Percentiles rank a stretch among this genome's conserved stretches.
These are phyloP conservation scores for Phaseolus coccineus DNA, from an alignment of 331 rosid species.

Conservation along the genomic window DNA sequence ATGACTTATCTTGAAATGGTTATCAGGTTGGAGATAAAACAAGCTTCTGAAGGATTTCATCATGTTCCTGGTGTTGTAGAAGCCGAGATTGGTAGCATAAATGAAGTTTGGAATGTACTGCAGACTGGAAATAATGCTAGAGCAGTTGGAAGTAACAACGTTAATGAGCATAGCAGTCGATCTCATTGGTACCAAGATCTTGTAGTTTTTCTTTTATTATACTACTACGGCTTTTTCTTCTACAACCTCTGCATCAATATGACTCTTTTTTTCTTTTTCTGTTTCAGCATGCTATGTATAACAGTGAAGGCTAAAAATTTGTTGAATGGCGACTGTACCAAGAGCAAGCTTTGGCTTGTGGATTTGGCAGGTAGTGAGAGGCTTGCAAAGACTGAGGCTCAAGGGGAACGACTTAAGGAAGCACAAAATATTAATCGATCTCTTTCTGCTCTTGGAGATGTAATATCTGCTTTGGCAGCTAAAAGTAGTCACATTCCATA, in stretches of 20 bases:
- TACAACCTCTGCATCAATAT: neutral
- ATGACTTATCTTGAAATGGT: constrained; percentile 36
- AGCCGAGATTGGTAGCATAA: constrained; percentile 70
- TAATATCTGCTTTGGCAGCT: constrained; percentile 82
- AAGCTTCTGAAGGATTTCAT: constrained; percentile 75
- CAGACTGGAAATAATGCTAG: constrained; percentile 89
- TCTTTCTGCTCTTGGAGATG: constrained; percentile 92
- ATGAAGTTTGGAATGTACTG: constrained; percentile 76
- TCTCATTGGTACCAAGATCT: constrained; percentile 74
- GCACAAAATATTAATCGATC: constrained; percentile 90
- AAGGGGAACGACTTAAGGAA: constrained; percentile 87
- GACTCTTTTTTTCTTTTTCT: constrained; percentile 10
- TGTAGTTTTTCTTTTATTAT: neutral
- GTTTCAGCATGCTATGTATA: constrained; percentile 80
- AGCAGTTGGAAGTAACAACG: constrained; percentile 84
- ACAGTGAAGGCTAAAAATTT: constrained; percentile 80
- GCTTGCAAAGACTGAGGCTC: constrained; percentile 84
- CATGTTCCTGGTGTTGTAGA: constrained; percentile 85
- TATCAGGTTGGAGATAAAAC: constrained; percentile 88
- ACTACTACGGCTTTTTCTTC: neutral
- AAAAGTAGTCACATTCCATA: constrained; percentile 88
- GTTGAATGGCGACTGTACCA: constrained; percentile 76
- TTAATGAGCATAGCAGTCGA: constrained; percentile 92
- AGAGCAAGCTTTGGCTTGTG: constrained; percentile 95
- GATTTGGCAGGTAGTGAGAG: constrained; percentile 98